These are phyloP conservation scores for Magnolia changhungtana DNA, from an alignment of 164 flowering plant species.

Conservation along the genomic window DNA sequence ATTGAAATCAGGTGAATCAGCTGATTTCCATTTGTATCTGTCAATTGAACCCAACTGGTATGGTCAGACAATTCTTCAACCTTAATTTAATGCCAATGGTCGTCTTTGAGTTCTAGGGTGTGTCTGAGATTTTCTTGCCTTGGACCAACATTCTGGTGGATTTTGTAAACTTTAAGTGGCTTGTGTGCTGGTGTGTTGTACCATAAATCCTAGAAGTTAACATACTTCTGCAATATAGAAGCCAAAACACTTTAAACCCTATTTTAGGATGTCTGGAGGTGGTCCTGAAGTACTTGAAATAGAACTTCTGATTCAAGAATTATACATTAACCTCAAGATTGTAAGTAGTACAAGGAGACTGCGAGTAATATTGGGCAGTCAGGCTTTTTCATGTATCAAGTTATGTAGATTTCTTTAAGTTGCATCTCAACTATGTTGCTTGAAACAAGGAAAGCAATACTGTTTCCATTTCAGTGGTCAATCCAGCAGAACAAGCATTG, in stretches of 20 bases:
- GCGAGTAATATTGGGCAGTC: too few species aligned
- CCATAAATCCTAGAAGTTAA: not conserved
- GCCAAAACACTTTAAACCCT: not conserved
- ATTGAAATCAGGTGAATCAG: too few species aligned
- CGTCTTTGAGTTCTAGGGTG: not conserved
- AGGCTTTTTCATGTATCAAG: too few species aligned
- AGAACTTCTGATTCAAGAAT: not conserved
- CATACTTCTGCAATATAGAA: not conserved
- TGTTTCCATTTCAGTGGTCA: too few species aligned
- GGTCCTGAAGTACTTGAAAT: not conserved
- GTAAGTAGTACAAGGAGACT: too few species aligned
- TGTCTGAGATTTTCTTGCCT: not conserved
- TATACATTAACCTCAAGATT: too few species aligned
- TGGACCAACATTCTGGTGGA: not conserved
- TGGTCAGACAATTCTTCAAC: not conserved
- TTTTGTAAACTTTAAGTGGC: not conserved
- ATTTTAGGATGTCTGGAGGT: not conserved
- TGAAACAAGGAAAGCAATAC: too few species aligned
- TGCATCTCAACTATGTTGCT: too few species aligned
- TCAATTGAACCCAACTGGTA: too few species aligned
- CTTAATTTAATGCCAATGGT: not conserved
- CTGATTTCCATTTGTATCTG: too few species aligned
- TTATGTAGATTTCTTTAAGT: too few species aligned
- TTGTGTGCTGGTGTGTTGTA: not conserved
- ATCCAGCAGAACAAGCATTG: too few species aligned